Conservation (phyloP, 106 monocot species). For the Phalaenopsis aphrodite region DNA sequence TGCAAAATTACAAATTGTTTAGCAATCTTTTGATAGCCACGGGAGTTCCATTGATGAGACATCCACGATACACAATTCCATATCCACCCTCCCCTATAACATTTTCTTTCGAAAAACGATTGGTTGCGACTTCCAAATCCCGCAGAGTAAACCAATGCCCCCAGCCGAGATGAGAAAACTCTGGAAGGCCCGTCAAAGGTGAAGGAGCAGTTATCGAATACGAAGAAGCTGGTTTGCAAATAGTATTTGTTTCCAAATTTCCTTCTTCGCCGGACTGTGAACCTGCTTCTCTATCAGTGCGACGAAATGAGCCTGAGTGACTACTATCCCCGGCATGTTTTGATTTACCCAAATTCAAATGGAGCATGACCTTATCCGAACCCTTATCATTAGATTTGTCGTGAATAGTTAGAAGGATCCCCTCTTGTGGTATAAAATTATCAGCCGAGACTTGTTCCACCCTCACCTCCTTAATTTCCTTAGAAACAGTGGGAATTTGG, state of each 20-base stretch:
- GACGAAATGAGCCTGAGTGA: slow-evolving; percentile 58
- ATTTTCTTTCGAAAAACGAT: slow-evolving; percentile 83
- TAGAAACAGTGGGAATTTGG: slow-evolving; percentile 66
- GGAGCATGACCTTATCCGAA: slow-evolving; percentile 44
- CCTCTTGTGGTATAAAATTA: slow-evolving; percentile 36
- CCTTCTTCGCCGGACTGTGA: slow-evolving; percentile 62
- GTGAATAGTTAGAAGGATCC: slow-evolving; percentile 29
- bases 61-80: slow-evolving; percentile 80
- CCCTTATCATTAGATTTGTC: slow-evolving; percentile 35
- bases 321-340: slow-evolving; percentile 29
- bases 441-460: slow-evolving; percentile 39
- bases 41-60: slow-evolving; percentile 65
- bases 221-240: slow-evolving; percentile 33
- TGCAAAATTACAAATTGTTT: slow-evolving; percentile 69
- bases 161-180: slow-evolving; percentile 89
- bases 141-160: slow-evolving; percentile 98
- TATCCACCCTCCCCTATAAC: slow-evolving; percentile 93
- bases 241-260: slow-evolving; percentile 22
- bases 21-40: slow-evolving; percentile 92
- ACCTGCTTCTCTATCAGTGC: slow-evolving; percentile 35
- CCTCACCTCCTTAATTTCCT: slow-evolving; percentile 91
- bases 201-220: slow-evolving; percentile 55
- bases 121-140: slow-evolving; percentile 76
- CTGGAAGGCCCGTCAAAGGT: slow-evolving; percentile 80
- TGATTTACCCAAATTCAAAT: slow-evolving; percentile 37